phyloP scores from a whole-genome alignment of 441 rosid genomes.

The Adansonia gregorii region DNA sequence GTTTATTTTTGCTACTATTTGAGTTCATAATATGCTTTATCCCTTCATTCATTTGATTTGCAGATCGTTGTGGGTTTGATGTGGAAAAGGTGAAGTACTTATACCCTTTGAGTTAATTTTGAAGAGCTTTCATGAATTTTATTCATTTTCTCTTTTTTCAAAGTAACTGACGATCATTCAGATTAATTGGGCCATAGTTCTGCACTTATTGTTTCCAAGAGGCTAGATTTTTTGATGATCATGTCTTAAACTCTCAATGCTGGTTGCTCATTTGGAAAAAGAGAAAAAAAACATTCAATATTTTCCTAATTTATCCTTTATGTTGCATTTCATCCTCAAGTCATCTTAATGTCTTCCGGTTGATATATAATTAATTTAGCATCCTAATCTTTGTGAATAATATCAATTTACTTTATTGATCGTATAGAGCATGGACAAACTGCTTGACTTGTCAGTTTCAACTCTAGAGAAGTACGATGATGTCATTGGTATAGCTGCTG shows the following conservation, averaged over 20 bases:
- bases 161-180: background rate
- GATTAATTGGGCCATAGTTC: background rate
- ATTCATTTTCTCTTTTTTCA: constrained; percentile 27
- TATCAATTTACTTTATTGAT: constrained; percentile 18
- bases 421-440: constrained; percentile 57
- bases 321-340: background rate
- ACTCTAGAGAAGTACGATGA: constrained; percentile 44
- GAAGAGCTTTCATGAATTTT: background rate
- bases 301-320: background rate
- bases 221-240: background rate
- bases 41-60: constrained; percentile 23
- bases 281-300: background rate
- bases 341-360: background rate
- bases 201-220: background rate
- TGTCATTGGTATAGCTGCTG: constrained; percentile 40
- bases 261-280: background rate
- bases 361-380: constrained; percentile 8
- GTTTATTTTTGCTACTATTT: background rate
- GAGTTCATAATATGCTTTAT: background rate
- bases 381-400: background rate
- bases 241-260: background rate
- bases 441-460: constrained; percentile 51
- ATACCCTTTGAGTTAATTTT: constrained; percentile 24
- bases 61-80: constrained; percentile 56
- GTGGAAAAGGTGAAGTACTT: constrained; percentile 45